Evolutionary conservation across 2,329 filamentous ascomycete genomes (phyloP), one percentile per base, ranked within the genome.

Genomic region (Botrytis paeoniae): DNA sequence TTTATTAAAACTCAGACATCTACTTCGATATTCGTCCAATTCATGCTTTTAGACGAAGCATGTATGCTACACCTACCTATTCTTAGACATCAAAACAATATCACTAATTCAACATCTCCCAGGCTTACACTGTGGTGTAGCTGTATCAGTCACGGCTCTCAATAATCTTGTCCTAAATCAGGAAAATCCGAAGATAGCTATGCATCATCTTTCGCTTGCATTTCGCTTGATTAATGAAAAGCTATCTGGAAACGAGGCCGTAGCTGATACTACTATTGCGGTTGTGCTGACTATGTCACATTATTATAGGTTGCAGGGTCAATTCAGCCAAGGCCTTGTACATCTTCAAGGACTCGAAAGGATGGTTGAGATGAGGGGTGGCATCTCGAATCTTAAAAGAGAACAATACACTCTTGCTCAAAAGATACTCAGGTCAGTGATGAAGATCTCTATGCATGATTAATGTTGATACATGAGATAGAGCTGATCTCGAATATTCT

Each of bases 61-160:
- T 62, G 22, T 37, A 65, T 2, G 29, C 25, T 18, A 14, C 63
- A n/a, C 22, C 16, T 45, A 22, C 16, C 22, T 22, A 6, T 14
- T 6, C 16, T 43, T 48, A n/a, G 8, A 14, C 4, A 29, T n/a
- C 22, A 51, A 35, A 37, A 37, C 12, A 35, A n/a, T 12, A 4
- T 43, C n/a, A 32, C 43, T 48, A n/a, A 51, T 48, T 8, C 29
- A 16, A n/a, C 2, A 37, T 14, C 43, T 51, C n/a, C 29, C 8
- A 80, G 79, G 77, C 69, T 81, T 81, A 74, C 80, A 82, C 70
- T 75, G 77, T 37, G 72, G 76, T 8, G 72, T 81, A 37, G 80
- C 81, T 22, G 64, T 76, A 68, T 77, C 73, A 10, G 74, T 76
- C 18, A 63, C 73, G 74, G 70, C 73, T 74, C 69, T 74, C 61